Evolutionary conservation across 2,329 filamentous ascomycete species (phyloP), one percentile per base, ranked within the genome.

Genomic region (Emericellopsis cladophorae): DNA sequence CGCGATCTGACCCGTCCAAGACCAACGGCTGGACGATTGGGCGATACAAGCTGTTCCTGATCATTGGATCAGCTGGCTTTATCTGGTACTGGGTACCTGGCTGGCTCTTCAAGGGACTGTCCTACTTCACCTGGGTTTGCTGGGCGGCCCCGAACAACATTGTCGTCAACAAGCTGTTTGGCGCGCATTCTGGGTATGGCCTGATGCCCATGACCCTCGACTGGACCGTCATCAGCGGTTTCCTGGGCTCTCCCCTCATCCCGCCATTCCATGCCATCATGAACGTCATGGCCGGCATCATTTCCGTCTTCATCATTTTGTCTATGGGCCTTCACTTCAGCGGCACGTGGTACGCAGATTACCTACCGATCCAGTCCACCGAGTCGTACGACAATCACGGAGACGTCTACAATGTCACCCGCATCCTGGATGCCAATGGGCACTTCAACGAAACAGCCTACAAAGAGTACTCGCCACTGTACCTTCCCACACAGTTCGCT

Each of bases 331-430:
- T 79, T 26, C 73, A 78, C 52, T 79, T 74, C 49, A 66, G 60
- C n/a, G 72, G 72, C 39, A 61, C 58, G 31, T 75, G 71, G 70
- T 74, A 68, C 48, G 54, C 75, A 29, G 69, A 74, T 43, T 79
- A 79, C 52, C 61, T 84, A 41, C 76, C 78, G 2, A 68, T 83
- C 21, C 68, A 76, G 45, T 74, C 71, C 42, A 69, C 70, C 12
- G 67, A 72, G 44, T 75, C 72, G 2, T 82, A 74, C 51, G 79
- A 83, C 59, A 83, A 82, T 51, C 78, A 66, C 0, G 79, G 76
- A 21, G 52, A 59, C 2, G 47, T 61, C 9, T 83, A 84, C 59
- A 70, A 81, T 45, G 74, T 79, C 4, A 64, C 64, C 4, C 66
- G 65, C n/a, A 79, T 83, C 38, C 64, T 83, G 15, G 70, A 70